phyloP scores from a whole-genome alignment of 768 basidiomycete species.

The Tylopilus sp. region DNA sequence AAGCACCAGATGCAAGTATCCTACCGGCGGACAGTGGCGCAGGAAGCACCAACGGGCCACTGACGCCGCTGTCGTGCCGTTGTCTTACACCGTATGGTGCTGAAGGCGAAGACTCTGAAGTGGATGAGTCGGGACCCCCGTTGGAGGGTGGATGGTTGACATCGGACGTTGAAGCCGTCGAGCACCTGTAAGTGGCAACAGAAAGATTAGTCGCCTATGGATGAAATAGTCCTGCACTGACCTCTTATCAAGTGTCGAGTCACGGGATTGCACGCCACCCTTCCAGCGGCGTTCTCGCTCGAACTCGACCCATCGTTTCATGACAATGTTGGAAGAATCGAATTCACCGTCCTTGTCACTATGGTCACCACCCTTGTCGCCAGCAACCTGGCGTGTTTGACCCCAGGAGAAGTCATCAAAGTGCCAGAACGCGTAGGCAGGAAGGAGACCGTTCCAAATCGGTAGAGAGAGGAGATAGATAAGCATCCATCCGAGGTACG shows the following conservation, averaged over 20 bases:
- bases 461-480: constrained; percentile 90
- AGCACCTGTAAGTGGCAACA: constrained; percentile 57
- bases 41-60: constrained; percentile 68
- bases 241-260: constrained; percentile 70
- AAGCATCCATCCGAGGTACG: constrained; percentile 97
- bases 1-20: constrained; percentile 41
- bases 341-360: constrained; percentile 98
- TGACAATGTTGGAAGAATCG: constrained; percentile 93
- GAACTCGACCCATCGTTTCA: constrained; percentile 99
- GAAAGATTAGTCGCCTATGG: constrained; percentile 18
- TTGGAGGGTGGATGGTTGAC: constrained; percentile 54
- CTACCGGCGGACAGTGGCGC: constrained; percentile 67
- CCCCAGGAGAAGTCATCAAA: constrained; percentile 99
- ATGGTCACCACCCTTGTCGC: constrained; percentile 67
- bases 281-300: constrained; percentile 95
- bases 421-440: constrained; percentile 97
- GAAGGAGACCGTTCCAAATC: constrained; percentile 95
- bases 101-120: constrained; percentile 51
- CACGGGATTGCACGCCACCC: constrained; percentile 79
- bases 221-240: constrained; percentile 32
- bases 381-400: constrained; percentile 81
- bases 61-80: constrained; percentile 56
- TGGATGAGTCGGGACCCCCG: constrained; percentile 53
- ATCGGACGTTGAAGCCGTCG: constrained; percentile 75
- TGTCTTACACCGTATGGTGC: constrained; percentile 41